Evolutionary conservation across 1,284 basidiomycete species (phyloP), one percentile per base, ranked within the genome.

Genomic region (Puccinia novopanici): DNA sequence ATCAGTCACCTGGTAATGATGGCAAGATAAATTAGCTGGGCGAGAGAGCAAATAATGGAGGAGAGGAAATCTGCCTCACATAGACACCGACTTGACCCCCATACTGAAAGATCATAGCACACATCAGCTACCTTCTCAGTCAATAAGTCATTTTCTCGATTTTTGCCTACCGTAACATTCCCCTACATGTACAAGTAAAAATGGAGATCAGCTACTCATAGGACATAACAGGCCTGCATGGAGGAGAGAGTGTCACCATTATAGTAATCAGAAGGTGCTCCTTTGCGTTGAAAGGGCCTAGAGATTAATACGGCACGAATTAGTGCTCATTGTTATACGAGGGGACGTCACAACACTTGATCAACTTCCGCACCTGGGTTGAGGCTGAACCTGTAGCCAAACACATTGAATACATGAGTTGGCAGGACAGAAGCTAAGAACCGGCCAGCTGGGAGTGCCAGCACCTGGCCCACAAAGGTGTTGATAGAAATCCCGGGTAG

Each of bases 401-500:
- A 89, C 22, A 89, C 89, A 80, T 87, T 89, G 88, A 92, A 91
- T 80, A 87, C 89, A 34, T 59, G 77, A 8, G 87, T 90, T 0
- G 92, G 93, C 17, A 94, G 89, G 81, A 89, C 84, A 74, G 86
- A 88, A 82, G 90, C 91, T 45, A 93, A 86, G 70, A 87, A 86
- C 84, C 90, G 92, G 74, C 92, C 93, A 54, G 90, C 83, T 0
- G 93, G 93, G 15, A 93, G 87, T 48, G 91, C 87, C 63, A 84
- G 75, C 19, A 84, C 73, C 65, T 83, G 83, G 6, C 83, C 82
- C 19, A 82, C 84, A 65, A 82, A 78, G n/a, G 75, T 77, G 24
- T 80, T 82, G 82, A 82, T 34, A 68, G 81, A 52, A 50, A 79
- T 79, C 17, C 76, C 76, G 10, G 76, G 76, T 34, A 79, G 61